Evolutionary conservation across 139 green algal genomes (phyloP), one percentile per base, ranked within the genome.

Genomic region (Deuterostichococcus epilithicus): DNA sequence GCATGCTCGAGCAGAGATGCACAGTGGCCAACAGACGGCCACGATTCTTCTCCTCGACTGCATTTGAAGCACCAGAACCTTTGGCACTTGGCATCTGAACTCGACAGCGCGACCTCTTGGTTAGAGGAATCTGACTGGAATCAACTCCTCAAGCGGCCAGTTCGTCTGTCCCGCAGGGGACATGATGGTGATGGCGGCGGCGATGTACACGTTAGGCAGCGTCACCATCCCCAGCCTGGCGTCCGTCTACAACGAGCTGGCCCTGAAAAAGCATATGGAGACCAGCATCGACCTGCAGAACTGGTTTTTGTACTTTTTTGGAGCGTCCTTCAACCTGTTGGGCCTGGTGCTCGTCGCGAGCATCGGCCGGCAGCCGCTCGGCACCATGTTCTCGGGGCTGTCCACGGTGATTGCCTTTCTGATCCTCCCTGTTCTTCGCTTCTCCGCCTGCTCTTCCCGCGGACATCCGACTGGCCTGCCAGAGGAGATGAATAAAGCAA

Each of bases 261-360:
- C 93, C 30, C 83, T 98, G 38, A 98, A 98, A 86, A 92, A 89
- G 79, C 89, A 98, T 82, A 98, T 98, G 92, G 94, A 98, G 66
- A 98, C 94, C 0, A 93, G 83, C 73, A 93, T 98, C 45, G 90
- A 97, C 81, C 81, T 98, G 68, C 93, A 95, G 86, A 98, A 98
- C 88, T 97, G 98, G 83, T 98, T 97, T 85, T 87, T 98, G 6
- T 99, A 98, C 88, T 96, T 97, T 63, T 99, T 89, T 68, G 94
- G 94, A 42, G 70, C 75, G 23, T 72, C 81, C 47, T 98, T 98
- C 86, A 98, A 98, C 87, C 45, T 93, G 28, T 26, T 83, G 3
- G 91, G 88, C 20, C 63, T 94, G 45, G 23, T 88, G 30, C 25
- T 79, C 26, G 73, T 84, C 37, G 77, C 83, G 60, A 58, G 76